phyloP scores from a whole-genome alignment of 1,139 yeast genomes.

The Pichia sp. region DNA sequence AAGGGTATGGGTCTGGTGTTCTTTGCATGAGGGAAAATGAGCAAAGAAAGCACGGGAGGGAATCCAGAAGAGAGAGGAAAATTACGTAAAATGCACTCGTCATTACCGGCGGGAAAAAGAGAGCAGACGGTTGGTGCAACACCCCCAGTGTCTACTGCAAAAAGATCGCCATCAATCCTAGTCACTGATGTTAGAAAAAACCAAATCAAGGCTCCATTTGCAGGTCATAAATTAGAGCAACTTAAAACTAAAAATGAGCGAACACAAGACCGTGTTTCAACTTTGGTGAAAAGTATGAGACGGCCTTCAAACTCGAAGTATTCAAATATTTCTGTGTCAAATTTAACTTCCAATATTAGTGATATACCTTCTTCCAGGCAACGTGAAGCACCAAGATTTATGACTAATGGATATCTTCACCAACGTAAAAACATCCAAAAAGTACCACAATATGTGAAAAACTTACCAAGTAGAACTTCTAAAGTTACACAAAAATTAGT shows the following conservation, averaged over 20 bases:
- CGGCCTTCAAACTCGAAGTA: slow-evolving; percentile 36
- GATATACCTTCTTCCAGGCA: slow-evolving; percentile 81
- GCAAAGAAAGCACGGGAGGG: no score
- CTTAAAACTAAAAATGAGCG: slow-evolving; percentile 16
- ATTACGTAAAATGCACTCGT: neutral
- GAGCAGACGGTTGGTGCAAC: neutral
- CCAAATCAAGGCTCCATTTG: slow-evolving; percentile 71
- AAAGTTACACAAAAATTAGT: slow-evolving; percentile 83
- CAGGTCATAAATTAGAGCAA: slow-evolving; percentile 43
- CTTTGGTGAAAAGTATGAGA: slow-evolving; percentile 16
- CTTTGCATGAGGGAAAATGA: no score
- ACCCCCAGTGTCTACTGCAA: slow-evolving; percentile 48
- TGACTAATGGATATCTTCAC: slow-evolving; percentile 17
- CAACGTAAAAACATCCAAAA: slow-evolving; percentile 21
- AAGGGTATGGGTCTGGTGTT: no score
- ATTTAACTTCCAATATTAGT: slow-evolving; percentile 64
- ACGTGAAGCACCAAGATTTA: slow-evolving; percentile 36
- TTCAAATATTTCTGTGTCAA: slow-evolving; percentile 67
- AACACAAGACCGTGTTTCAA: slow-evolving; percentile 13
- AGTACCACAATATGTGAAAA: slow-evolving; percentile 52
- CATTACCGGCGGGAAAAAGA: neutral
- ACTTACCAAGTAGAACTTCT: slow-evolving; percentile 79
- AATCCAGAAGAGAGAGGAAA: no score
- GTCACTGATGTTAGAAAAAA: slow-evolving; percentile 82
- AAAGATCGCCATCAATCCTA: slow-evolving; percentile 84